phyloP scores from a whole-genome alignment of 768 basidiomycete genomes.

The Leccinum truebloodii region DNA sequence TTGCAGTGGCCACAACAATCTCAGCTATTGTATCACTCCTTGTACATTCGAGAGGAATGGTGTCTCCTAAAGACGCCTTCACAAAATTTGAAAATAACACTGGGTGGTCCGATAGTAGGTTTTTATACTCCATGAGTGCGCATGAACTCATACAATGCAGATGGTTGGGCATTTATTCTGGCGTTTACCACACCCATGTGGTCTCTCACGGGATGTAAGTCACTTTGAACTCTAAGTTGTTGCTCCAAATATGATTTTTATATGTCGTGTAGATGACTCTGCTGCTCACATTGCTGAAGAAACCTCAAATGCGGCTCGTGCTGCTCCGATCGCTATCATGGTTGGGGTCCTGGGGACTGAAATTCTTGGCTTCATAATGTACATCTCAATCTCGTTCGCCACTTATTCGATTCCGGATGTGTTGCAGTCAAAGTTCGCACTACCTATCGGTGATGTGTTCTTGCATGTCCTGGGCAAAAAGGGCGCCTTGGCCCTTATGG shows the following conservation, averaged over 20 bases:
- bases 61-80: conserved; percentile 20
- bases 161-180: conserved; percentile 28
- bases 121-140: not conserved
- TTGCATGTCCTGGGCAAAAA: conserved; percentile 39
- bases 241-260: not conserved
- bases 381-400: conserved; percentile 46
- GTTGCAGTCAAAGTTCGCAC: conserved; percentile 33
- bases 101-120: conserved; percentile 23
- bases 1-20: conserved; percentile 22
- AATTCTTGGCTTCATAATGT: conserved; percentile 43
- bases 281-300: conserved; percentile 50
- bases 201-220: conserved; percentile 26
- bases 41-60: conserved; percentile 18
- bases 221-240: not conserved
- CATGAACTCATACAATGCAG: conserved; percentile 4
- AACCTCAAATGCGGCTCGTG: conserved; percentile 42
- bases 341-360: conserved; percentile 42
- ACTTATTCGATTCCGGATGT: conserved; percentile 39
- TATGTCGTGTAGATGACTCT: conserved; percentile 40
- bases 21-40: conserved; percentile 18
- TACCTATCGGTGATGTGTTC: conserved; percentile 46
- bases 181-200: conserved; percentile 31
- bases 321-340: conserved; percentile 47
- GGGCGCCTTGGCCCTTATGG: conserved; percentile 47
- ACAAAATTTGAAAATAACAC: conserved; percentile 30